phyloP scores from a whole-genome alignment of 169 alveolate species.

The Plasmodium gallinaceum region DNA sequence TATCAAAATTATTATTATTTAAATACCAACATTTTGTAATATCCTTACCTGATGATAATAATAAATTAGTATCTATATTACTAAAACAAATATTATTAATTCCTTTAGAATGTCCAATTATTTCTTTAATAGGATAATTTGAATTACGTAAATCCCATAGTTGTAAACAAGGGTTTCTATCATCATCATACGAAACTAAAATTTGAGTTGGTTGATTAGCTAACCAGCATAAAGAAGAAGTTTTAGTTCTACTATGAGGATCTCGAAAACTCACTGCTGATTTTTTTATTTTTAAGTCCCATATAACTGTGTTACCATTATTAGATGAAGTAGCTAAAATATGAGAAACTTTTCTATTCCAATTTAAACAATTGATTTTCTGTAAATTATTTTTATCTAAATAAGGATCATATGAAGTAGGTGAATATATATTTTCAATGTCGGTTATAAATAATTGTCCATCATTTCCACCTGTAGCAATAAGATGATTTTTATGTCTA shows the following conservation, averaged over 20 bases:
- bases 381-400: slow-evolving; percentile 80
- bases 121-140: slow-evolving; percentile 88
- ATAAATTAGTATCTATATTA: slow-evolving; percentile 84
- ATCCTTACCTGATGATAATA: slow-evolving; percentile 88
- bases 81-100: slow-evolving; percentile 85
- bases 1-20: slow-evolving; percentile 75
- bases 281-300: slow-evolving; percentile 89
- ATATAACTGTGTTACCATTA: slow-evolving; percentile 85
- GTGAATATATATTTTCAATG: slow-evolving; percentile 73
- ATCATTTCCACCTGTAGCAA: slow-evolving; percentile 84
- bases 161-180: slow-evolving; percentile 89
- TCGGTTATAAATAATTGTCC: slow-evolving; percentile 81
- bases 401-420: slow-evolving; percentile 76
- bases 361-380: slow-evolving; percentile 79
- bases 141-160: slow-evolving; percentile 90
- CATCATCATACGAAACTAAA: slow-evolving; percentile 88
- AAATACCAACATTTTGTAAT: slow-evolving; percentile 87
- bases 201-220: slow-evolving; percentile 90
- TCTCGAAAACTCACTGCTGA: slow-evolving; percentile 90
- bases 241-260: slow-evolving; percentile 87
- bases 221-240: slow-evolving; percentile 88
- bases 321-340: slow-evolving; percentile 89
- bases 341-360: slow-evolving; percentile 89
- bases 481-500: slow-evolving; percentile 74
- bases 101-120: slow-evolving; percentile 87